Evolutionary conservation across 2,329 filamentous ascomycete species (phyloP).

Genomic region (Chalara sp.): DNA sequence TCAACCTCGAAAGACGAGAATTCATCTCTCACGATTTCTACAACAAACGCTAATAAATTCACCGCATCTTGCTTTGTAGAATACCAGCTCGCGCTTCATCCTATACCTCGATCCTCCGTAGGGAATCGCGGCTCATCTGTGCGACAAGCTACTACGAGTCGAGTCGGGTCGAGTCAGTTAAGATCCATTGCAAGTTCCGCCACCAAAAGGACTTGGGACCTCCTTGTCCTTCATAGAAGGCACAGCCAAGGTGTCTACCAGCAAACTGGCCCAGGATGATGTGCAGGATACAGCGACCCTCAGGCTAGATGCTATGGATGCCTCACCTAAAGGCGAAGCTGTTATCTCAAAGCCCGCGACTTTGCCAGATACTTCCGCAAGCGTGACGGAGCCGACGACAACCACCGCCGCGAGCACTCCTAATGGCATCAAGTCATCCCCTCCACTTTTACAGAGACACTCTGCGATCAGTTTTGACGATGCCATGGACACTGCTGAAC

Average conservation of each 20-base stretch:
- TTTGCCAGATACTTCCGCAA: slow-evolving; percentile 12
- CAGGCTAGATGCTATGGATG: slow-evolving; percentile 27
- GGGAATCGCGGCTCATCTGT: slow-evolving; percentile 4
- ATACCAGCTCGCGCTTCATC: slow-evolving; percentile 2
- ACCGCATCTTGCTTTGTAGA: neutral
- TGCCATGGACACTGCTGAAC: slow-evolving; percentile 8
- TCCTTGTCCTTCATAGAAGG: slow-evolving; percentile 23
- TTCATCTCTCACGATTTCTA: slow-evolving; percentile 4
- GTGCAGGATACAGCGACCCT: slow-evolving; percentile 21
- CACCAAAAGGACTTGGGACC: slow-evolving; percentile 23
- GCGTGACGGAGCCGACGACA: slow-evolving; percentile 16
- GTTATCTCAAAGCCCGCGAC: slow-evolving; percentile 14
- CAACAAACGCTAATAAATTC: slow-evolving; percentile 2
- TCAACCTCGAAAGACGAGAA: slow-evolving; percentile 4
- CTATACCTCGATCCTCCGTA: slow-evolving; percentile 4
- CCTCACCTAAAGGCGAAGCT: slow-evolving; percentile 18
- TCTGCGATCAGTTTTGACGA: slow-evolving; percentile 16
- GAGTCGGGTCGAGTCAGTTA: neutral
- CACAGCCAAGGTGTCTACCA: slow-evolving; percentile 28
- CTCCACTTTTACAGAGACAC: slow-evolving; percentile 17
- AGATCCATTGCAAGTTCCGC: neutral
- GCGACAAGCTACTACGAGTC: slow-evolving; percentile 4
- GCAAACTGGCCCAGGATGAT: slow-evolving; percentile 23
- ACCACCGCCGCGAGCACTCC: slow-evolving; percentile 15
- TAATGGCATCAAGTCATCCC: slow-evolving; percentile 24